Percentiles rank a stretch among this genome's conserved stretches.
phyloP scores from a whole-genome alignment of 345 rosid genomes.

The Diplotaxis tenuifolia region DNA sequence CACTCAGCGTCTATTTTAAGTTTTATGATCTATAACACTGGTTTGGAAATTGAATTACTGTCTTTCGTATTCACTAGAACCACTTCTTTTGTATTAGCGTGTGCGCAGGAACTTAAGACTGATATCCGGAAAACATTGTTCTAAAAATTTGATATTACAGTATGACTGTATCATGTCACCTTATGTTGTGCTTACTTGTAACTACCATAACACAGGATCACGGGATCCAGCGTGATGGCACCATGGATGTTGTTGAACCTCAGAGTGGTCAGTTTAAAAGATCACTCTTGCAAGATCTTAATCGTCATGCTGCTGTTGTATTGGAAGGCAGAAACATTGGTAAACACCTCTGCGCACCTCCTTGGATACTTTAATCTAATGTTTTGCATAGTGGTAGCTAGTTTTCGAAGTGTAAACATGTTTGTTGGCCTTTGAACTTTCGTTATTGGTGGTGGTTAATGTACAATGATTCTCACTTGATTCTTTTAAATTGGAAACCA shows the following conservation, averaged over 20 bases:
- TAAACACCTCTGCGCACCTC: conserved; percentile 1
- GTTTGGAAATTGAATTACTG: too few species aligned
- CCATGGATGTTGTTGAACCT: conserved; percentile 51
- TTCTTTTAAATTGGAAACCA: conserved; percentile 36
- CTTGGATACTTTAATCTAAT: neutral
- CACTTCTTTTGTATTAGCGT: neutral
- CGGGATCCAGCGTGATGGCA: conserved; percentile 34
- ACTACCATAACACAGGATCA: conserved; percentile 46
- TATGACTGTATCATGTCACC: neutral
- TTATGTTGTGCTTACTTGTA: neutral
- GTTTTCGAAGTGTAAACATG: conserved; percentile 8
- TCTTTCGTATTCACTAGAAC: neutral
- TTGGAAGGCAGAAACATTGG: conserved; percentile 80
- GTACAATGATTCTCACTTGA: conserved; percentile 15
- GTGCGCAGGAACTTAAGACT: neutral
- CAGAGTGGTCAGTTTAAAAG: conserved; percentile 52
- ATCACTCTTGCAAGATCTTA: conserved; percentile 69
- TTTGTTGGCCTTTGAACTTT: neutral
- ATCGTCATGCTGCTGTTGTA: conserved; percentile 82
- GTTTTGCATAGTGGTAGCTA: neutral
- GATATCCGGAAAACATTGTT: neutral
- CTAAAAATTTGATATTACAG: neutral
- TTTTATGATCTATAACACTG: too few species aligned
- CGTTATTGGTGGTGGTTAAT: conserved; percentile 1
- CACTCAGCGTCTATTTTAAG: too few species aligned